phyloP scores from a whole-genome alignment of 2,329 filamentous ascomycete species.

The Apiospora saccharicola region DNA sequence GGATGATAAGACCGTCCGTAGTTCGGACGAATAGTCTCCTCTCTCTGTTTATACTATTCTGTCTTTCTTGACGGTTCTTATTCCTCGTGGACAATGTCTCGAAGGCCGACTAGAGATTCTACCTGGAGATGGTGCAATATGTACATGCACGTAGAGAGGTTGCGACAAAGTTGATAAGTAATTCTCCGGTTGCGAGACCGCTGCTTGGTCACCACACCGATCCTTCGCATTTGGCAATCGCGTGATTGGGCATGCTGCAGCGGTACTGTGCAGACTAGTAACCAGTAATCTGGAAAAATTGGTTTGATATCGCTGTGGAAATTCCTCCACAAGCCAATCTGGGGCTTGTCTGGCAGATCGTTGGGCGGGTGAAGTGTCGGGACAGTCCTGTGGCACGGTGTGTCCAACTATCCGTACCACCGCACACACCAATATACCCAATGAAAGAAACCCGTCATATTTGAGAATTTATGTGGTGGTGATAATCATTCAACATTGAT shows the following conservation, averaged over 20 bases:
- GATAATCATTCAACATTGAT: not conserved
- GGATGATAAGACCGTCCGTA: not conserved
- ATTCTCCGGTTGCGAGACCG: not conserved
- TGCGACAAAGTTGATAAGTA: not conserved
- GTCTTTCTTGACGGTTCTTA: not conserved
- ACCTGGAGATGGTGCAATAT: not conserved
- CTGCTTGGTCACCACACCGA: not conserved
- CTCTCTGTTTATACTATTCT: not conserved
- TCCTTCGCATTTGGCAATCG: not conserved
- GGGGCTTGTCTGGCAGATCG: not conserved
- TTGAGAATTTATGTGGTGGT: not conserved
- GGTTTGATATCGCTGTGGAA: conserved; percentile 1
- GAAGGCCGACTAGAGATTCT: not conserved
- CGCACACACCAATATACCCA: not conserved
- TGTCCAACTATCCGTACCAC: not conserved
- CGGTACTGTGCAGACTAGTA: not conserved
- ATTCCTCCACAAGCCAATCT: conserved; percentile 13
- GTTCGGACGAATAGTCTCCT: not conserved
- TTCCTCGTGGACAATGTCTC: not conserved
- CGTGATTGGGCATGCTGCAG: not conserved
- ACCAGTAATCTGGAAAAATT: conserved; percentile 1
- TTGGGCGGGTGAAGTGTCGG: not conserved
- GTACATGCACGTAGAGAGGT: not conserved
- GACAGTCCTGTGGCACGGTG: conserved; percentile 2
- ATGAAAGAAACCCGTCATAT: not conserved